phyloP scores from a whole-genome alignment of 495 filamentous ascomycete species.

The Cudoniella acicularis region DNA sequence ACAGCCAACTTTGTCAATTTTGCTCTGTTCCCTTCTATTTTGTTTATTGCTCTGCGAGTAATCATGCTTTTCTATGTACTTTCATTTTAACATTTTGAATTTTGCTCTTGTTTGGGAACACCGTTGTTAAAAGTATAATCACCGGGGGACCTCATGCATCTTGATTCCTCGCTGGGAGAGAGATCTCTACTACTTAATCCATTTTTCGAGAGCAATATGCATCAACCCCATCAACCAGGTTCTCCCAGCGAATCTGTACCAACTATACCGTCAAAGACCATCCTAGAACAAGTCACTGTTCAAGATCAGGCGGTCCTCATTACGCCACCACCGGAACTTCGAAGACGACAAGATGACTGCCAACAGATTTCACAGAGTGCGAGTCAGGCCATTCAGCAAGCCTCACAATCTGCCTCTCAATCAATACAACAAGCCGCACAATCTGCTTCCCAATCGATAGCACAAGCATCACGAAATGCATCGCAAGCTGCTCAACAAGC shows the following conservation, averaged over 20 bases:
- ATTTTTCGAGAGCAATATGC: conserved; percentile 12
- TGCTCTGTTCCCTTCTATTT: neutral
- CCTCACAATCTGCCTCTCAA: conserved; percentile 11
- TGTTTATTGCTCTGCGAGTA: conserved; percentile 18
- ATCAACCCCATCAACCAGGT: neutral
- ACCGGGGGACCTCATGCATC: neutral
- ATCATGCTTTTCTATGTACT: conserved; percentile 17
- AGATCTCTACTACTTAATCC: neutral
- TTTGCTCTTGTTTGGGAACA: neutral
- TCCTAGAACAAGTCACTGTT: neutral
- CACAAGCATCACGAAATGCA: conserved; percentile 18
- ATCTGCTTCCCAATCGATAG: conserved; percentile 16
- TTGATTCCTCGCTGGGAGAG: conserved; percentile 22
- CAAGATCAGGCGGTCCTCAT: conserved; percentile 16
- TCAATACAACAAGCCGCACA: conserved; percentile 21
- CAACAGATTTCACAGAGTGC: conserved; percentile 15
- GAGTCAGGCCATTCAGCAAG: conserved; percentile 22
- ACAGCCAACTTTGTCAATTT: conserved; percentile 1
- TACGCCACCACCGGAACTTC: conserved; percentile 21
- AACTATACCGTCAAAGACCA: neutral
- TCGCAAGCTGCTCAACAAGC: conserved; percentile 20
- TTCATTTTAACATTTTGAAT: conserved; percentile 2
- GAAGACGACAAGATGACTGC: conserved; percentile 13
- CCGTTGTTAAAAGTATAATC: neutral
- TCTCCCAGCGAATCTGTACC: neutral